Evolutionary conservation across 2,329 filamentous ascomycete genomes (phyloP), one percentile per base, ranked within the genome.

Genomic region (Trichoderma sp.): DNA sequence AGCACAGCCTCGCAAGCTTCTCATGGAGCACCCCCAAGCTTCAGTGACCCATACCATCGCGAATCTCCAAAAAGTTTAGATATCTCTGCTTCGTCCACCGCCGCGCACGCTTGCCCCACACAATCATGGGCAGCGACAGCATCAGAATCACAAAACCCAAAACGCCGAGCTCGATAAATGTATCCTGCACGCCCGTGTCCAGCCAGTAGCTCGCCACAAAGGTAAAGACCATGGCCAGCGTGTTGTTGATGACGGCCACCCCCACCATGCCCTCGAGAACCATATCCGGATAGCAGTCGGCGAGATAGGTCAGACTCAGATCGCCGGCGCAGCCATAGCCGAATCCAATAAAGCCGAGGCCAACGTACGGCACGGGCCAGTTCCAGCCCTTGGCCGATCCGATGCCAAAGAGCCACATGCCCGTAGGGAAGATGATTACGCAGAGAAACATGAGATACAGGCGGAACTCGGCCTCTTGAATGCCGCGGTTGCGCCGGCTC

Each of bases 311-410:
- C 79, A 86, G 82, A 66, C 82, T 81, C 69, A 88, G 74, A 75
- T 88, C 86, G 6, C 86, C 86, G 2, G 85, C 85, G 62, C 86
- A 88, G 8, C 86, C 86, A 76, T 86, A 88, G 2, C 86, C 86
- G 67, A 88, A 88, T 5, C 86, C 86, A 33, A 87, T 87, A 72
- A 88, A 83, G 4, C 84, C 86, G 0, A 88, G 77, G 1, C 85
- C 86, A 16, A 88, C 78, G 66, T 88, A 88, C 0, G 86, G 83
- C 10, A 79, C 78, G 1, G 82, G 84, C 86, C 86, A 88, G 43
- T 76, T 71, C 85, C 83, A 87, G 1, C 82, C 83, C 47, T 83
- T 78, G 11, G 78, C 81, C 2, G 83, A 84, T 0, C 84, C 84
- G 47, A 87, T 83, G 6, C 85, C 85, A 52, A 87, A 87, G 0